Evolutionary conservation across 2,329 filamentous ascomycete species (phyloP).

Genomic region (Macrophomina tecta): DNA sequence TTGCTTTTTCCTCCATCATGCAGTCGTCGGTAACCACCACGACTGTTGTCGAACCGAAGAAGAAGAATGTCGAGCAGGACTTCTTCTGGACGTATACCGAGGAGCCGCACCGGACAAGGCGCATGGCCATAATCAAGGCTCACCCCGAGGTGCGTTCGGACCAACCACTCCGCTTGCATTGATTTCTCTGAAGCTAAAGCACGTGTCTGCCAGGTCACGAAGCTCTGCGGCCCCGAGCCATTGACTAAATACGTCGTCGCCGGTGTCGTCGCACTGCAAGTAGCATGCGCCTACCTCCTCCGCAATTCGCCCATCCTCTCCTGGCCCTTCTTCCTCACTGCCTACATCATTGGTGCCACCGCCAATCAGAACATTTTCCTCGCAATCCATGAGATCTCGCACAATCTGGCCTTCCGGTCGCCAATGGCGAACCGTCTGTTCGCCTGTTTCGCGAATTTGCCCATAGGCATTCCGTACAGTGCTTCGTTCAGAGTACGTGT

Average conservation of each 20-base stretch:
- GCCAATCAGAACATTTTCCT: conserved; percentile 99
- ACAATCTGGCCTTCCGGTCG: conserved; percentile 92
- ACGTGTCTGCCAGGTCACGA: conserved; percentile 71
- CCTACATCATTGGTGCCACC: conserved; percentile 91
- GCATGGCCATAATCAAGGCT: conserved; percentile 95
- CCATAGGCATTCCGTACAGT: conserved; percentile 94
- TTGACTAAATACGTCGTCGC: conserved; percentile 93
- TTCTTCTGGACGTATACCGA: conserved; percentile 99
- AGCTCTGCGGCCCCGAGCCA: conserved; percentile 94
- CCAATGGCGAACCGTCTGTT: conserved; percentile 80
- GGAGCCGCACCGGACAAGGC: conserved; percentile 89
- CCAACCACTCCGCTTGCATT: neutral
- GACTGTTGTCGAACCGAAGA: conserved; percentile 27
- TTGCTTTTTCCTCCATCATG: conserved; percentile 6
- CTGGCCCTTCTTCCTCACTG: conserved; percentile 82
- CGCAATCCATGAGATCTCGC: conserved; percentile 97
- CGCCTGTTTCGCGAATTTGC: conserved; percentile 92
- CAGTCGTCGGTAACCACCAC: conserved; percentile 22
- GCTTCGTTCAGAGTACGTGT: conserved; percentile 80
- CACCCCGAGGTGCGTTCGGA: conserved; percentile 79
- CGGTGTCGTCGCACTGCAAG: conserved; percentile 81
- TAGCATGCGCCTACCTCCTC: conserved; percentile 77
- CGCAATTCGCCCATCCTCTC: conserved; percentile 80
- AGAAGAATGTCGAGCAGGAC: conserved; percentile 53
- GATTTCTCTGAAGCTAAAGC: conserved; percentile 27